Base-by-base conservation (phyloP, 257 asterid species). In the Buddleja alternifolia region DNA sequence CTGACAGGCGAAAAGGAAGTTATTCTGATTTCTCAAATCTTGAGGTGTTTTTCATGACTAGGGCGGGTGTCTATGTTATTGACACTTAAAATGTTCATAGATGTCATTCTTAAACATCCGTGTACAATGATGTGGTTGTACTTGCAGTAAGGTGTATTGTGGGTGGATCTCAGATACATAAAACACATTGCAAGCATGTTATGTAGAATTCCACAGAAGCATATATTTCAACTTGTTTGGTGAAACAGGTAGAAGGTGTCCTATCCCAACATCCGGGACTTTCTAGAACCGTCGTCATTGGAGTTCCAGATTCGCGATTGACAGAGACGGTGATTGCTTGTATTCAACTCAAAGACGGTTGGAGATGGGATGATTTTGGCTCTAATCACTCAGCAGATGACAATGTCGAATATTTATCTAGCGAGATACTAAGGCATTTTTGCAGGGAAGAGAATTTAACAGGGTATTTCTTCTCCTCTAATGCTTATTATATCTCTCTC, bases 261-360 rank as follows among this genome's bases (percentile, higher is more conserved):
- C 62, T 93, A 47, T 74, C 72, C 39, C 88, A 85, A 67, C 97
- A 93, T 80, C 91, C 86, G 0, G 98, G 97, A 52, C 73, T 90
- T 69, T 80, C 87, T 5, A 68, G 61, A 42, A 73, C 55, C 16
- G 85, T 83, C 11, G 95, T 83, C 15, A 74, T 90, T 10, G 97
- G 98, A 46, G 78, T 90, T 72, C 95, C 97, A 0, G 86, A 92
- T 70, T 32, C 80, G 47, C 88, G 97, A 39, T 78, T 88, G 70
- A 59, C 88, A 8, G 96, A 92, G 81, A 87, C 82, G 86, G 93
- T 90, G 4, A 66, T 84, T 8, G 96, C 88, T 1, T 92, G 97
- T 67, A 69, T 87, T 71, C 82, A 59, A 65, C 74, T 86, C 12
- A 86, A 74, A 19, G 84, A 83, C 20, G 74, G 85, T 2, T 93